A percentile compares a stretch with the other conserved stretches of the same genome.
phyloP scores from a whole-genome alignment of 768 basidiomycete species.

The Mycena albidolilacea region DNA sequence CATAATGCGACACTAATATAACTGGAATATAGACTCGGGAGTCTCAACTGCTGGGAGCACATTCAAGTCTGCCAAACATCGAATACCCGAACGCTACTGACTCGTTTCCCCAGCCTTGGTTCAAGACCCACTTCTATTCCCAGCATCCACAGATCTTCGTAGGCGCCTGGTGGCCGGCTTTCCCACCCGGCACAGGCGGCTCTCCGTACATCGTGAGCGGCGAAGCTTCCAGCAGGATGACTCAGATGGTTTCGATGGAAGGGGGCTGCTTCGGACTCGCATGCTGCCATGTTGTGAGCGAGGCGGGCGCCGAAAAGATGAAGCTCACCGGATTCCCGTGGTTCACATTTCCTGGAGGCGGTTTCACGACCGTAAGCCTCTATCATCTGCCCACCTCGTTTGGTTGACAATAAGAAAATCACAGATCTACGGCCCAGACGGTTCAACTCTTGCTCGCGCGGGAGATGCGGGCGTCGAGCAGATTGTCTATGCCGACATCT shows the following conservation, averaged over 20 bases:
- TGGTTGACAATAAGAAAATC: neutral
- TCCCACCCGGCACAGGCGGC: conserved; percentile 43
- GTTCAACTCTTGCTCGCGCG: conserved; percentile 43
- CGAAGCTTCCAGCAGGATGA: conserved; percentile 49
- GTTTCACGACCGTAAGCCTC: conserved; percentile 43
- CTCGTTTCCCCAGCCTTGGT: conserved; percentile 41
- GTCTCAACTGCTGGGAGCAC: conserved; percentile 51
- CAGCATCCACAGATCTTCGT: conserved; percentile 50
- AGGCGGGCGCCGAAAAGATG: conserved; percentile 48
- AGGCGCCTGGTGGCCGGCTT: conserved; percentile 51
- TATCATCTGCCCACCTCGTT: neutral
- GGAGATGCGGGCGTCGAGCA: conserved; percentile 45
- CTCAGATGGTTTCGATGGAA: conserved; percentile 50
- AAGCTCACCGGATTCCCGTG: conserved; percentile 48
- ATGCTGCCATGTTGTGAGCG: conserved; percentile 48
- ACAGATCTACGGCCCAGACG: conserved; percentile 51
- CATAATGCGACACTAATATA: neutral
- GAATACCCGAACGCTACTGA: conserved; percentile 4
- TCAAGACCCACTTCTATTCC: conserved; percentile 50
- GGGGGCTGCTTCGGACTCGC: conserved; percentile 49
- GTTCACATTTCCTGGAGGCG: conserved; percentile 48
- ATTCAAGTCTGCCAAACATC: conserved; percentile 40
- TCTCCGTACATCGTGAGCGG: conserved; percentile 49
- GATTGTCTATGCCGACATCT: conserved; percentile 48
- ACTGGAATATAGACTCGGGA: conserved; percentile 39